Percentiles rank a stretch among this genome's conserved stretches.
Conservation (phyloP, 2,329 filamentous ascomycete genomes). For the Thelonectria rubi region DNA sequence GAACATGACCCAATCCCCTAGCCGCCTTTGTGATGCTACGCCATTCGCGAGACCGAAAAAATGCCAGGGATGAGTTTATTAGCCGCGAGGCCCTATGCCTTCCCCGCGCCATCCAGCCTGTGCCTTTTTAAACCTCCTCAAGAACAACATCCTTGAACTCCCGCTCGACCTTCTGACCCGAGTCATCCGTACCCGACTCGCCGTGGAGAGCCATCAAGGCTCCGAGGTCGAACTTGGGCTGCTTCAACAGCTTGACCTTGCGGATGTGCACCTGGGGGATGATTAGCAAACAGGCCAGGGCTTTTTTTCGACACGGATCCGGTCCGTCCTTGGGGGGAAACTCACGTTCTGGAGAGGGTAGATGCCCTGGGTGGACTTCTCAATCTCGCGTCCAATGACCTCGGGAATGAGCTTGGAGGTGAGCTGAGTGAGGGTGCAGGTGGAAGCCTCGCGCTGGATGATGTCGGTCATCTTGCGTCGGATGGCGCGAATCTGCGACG, state of each 20-base stretch:
- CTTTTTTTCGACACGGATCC: background rate
- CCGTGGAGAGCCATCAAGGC: slow-evolving; percentile 96
- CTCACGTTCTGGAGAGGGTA: slow-evolving; percentile 98
- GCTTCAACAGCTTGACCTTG: slow-evolving; percentile 99
- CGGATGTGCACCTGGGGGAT: slow-evolving; percentile 91
- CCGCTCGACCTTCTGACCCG: slow-evolving; percentile 97
- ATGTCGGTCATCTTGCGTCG: slow-evolving; percentile 99
- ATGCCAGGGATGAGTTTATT: slow-evolving; percentile 50
- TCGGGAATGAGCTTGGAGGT: slow-evolving; percentile 99
- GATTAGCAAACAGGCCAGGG: background rate
- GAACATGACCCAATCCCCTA: slow-evolving; percentile 53
- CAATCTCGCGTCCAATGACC: slow-evolving; percentile 99
- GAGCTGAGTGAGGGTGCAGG: slow-evolving; percentile 94
- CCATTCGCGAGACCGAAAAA: slow-evolving; percentile 56
- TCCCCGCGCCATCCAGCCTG: slow-evolving; percentile 46
- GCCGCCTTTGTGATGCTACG: slow-evolving; percentile 55
- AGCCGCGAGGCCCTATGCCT: slow-evolving; percentile 46
- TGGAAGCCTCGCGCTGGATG: slow-evolving; percentile 93
- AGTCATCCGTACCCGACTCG: slow-evolving; percentile 94
- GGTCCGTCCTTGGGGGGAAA: slow-evolving; percentile 33
- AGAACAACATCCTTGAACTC: slow-evolving; percentile 99
- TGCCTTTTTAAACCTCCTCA: slow-evolving; percentile 81
- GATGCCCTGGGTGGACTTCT: slow-evolving; percentile 99
- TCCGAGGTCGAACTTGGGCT: slow-evolving; percentile 98
- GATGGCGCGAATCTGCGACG: slow-evolving; percentile 97